Conservation (phyloP, 108 stramenopile genomes). For the Fragilariopsis cylindrus region DNA sequence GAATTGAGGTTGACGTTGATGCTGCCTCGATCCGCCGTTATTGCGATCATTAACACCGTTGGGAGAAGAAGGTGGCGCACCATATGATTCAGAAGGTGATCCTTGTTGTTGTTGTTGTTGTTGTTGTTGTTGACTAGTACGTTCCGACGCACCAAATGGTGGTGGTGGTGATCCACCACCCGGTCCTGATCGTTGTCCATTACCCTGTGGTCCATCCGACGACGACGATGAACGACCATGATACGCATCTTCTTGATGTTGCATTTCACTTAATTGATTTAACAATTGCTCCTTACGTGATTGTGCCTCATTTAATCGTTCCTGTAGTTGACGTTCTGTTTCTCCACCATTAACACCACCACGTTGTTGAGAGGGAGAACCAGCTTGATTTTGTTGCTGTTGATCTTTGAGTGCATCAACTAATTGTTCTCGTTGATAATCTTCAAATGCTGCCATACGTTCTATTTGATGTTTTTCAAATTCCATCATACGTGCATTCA, state of each 20-base stretch:
- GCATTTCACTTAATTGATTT: conserved; percentile 1
- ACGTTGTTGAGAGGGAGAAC: neutral
- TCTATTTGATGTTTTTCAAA: conserved; percentile 9
- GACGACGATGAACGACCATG: no score
- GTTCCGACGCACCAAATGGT: neutral
- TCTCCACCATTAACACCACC: neutral
- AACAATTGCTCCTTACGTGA: conserved; percentile 8
- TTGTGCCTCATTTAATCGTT: conserved; percentile 8
- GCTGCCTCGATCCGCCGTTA: neutral
- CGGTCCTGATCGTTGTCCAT: no score
- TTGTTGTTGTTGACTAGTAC: neutral
- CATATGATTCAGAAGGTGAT: neutral
- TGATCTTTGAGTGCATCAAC: neutral
- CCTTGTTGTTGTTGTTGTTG: neutral
- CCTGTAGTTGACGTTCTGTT: neutral
- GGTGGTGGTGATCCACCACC: neutral
- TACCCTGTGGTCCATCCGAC: no score
- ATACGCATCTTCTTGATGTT: conserved; percentile 1
- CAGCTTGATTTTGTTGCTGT: conserved; percentile 3
- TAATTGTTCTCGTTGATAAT: neutral
- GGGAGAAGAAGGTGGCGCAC: neutral
- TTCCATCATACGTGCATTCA: neutral
- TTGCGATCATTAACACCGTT: neutral
- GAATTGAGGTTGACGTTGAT: conserved; percentile 3
- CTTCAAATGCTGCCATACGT: conserved; percentile 19